Percentiles rank a stretch among this genome's conserved stretches.
phyloP scores from a whole-genome alignment of 2,329 filamentous ascomycete genomes.

The Cryphonectria naterciae region DNA sequence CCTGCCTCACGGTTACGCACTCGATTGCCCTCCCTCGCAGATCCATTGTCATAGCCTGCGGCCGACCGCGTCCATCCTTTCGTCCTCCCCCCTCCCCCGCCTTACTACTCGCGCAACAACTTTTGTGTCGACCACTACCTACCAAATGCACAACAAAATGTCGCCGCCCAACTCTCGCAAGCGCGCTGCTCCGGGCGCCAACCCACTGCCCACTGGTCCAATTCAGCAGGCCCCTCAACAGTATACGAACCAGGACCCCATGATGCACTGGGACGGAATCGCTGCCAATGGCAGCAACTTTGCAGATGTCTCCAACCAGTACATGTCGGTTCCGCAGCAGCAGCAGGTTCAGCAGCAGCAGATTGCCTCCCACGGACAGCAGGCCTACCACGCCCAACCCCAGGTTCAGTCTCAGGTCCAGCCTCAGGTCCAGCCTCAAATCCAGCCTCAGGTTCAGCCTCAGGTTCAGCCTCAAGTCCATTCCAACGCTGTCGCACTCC shows the following conservation, averaged over 20 bases:
- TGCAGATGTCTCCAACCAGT: conserved; percentile 45
- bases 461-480: conserved; percentile 39
- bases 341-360: conserved; percentile 40
- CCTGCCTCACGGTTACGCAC: neutral
- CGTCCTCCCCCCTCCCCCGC: neutral
- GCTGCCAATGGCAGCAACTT: conserved; percentile 43
- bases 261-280: conserved; percentile 50
- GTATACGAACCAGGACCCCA: conserved; percentile 53
- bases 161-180: conserved; percentile 63
- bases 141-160: conserved; percentile 42
- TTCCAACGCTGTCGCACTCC: conserved; percentile 57
- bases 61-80: neutral
- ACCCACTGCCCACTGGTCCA: conserved; percentile 58
- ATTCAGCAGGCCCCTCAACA: conserved; percentile 54
- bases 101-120: neutral
- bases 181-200: conserved; percentile 72
- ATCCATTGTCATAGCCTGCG: neutral
- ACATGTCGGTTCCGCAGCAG: conserved; percentile 43
- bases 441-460: conserved; percentile 24
- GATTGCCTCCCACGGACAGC: conserved; percentile 32
- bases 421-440: conserved; percentile 31
- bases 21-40: neutral
- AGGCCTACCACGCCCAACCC: conserved; percentile 37
- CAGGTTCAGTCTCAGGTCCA: conserved; percentile 25
- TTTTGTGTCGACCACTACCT: conserved; percentile 11